Evolutionary conservation across 768 basidiomycete species (phyloP).

Genomic region (Kwoniella sp.): DNA sequence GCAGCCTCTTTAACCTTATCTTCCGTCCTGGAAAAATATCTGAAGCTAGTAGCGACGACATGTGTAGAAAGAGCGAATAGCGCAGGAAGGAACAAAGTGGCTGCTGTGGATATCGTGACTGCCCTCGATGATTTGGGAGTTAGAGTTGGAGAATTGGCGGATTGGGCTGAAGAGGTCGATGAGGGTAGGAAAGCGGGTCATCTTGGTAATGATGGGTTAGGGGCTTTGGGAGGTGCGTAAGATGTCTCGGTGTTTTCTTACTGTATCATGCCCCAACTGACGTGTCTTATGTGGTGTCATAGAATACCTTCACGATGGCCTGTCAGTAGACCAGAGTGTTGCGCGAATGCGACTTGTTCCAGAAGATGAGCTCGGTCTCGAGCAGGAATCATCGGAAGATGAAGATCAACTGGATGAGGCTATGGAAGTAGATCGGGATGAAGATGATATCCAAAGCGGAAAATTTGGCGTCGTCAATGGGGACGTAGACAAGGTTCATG

Average conservation of each 20-base stretch:
- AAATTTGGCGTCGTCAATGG: not conserved
- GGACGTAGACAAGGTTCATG: not conserved
- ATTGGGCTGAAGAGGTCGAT: conserved; percentile 25
- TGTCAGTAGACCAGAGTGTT: conserved; percentile 23
- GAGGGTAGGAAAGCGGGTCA: conserved; percentile 19
- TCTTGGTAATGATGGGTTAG: conserved; percentile 23
- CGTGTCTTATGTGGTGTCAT: no score
- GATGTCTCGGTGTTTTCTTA: no score
- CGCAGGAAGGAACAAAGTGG: conserved; percentile 41
- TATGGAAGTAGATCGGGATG: conserved; percentile 14
- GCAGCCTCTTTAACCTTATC: conserved; percentile 44
- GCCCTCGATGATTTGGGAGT: conserved; percentile 39
- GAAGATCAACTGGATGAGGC: conserved; percentile 1
- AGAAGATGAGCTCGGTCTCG: conserved; percentile 5
- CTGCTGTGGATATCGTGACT: conserved; percentile 38
- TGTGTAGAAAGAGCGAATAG: conserved; percentile 36
- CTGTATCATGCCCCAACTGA: no score
- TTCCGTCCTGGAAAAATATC: conserved; percentile 30
- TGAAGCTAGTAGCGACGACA: conserved; percentile 34
- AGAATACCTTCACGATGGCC: conserved; percentile 35
- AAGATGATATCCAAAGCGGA: not conserved
- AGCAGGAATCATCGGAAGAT: not conserved
- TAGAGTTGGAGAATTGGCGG: conserved; percentile 28
- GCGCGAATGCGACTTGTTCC: conserved; percentile 29
- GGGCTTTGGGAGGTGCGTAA: conserved; percentile 26